Evolutionary conservation across 257 asterid species (phyloP).

Genomic region (Solanum etuberosum): DNA sequence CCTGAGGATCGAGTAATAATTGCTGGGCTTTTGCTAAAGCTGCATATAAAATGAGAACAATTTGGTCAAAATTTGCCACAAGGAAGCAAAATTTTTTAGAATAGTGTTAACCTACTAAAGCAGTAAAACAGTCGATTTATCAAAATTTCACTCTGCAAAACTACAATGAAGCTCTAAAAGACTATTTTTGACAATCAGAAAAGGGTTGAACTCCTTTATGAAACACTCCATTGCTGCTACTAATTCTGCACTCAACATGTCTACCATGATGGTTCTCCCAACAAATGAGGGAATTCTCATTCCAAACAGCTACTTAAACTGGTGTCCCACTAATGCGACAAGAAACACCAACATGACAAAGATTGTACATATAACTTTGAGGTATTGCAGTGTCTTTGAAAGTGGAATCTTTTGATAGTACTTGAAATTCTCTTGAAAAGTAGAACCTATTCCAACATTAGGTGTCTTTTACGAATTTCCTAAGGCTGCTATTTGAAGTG

Average conservation of each 20-base stretch:
- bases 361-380: background rate
- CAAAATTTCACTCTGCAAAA: background rate
- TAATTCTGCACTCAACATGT: background rate
- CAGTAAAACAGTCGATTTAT: background rate
- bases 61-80: background rate
- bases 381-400: background rate
- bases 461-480: background rate
- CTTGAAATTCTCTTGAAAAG: background rate
- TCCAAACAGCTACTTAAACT: background rate
- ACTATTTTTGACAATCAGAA: background rate
- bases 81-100: background rate
- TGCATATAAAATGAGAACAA: slow-evolving; percentile 16
- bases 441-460: background rate
- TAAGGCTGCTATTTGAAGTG: background rate
- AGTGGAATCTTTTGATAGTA: background rate
- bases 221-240: background rate
- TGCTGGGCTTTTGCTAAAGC: slow-evolving; percentile 97
- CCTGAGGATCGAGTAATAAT: slow-evolving; percentile 70
- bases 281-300: background rate
- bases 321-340: background rate
- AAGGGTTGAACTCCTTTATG: background rate
- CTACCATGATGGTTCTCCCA: background rate
- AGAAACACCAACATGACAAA: background rate
- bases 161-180: background rate
- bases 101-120: background rate